Percentiles rank a stretch among this genome's conserved stretches.
phyloP scores from a whole-genome alignment of 441 rosid species.

The Adansonia madagascariensis region DNA sequence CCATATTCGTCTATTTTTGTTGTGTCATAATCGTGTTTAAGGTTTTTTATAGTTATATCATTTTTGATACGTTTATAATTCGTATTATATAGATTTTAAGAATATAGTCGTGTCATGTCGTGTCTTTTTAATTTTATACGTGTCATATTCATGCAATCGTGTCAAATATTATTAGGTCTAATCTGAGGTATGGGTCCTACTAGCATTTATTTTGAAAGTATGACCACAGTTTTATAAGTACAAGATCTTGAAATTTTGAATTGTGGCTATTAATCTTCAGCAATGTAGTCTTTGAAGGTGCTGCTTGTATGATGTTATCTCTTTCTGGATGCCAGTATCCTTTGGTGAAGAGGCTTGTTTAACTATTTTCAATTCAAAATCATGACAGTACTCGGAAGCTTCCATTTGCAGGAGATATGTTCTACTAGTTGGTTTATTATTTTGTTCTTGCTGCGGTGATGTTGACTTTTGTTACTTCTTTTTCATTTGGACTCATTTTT shows the following conservation, averaged over 20 bases:
- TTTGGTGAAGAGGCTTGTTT: neutral
- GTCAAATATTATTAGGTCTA: too few species aligned
- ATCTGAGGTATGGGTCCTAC: neutral
- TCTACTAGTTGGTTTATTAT: neutral
- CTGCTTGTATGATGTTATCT: neutral
- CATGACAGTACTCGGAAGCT: neutral
- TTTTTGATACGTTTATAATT: too few species aligned
- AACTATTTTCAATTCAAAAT: neutral
- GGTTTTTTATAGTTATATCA: too few species aligned
- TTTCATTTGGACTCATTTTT: neutral
- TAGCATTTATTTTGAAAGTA: neutral
- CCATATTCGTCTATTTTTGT: too few species aligned
- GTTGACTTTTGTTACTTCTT: neutral
- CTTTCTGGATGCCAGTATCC: neutral
- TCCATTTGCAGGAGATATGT: neutral
- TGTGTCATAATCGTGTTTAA: too few species aligned
- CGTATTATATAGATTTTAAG: too few species aligned
- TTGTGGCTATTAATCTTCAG: neutral
- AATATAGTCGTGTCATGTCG: too few species aligned
- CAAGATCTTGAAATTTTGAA: neutral
- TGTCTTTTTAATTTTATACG: too few species aligned
- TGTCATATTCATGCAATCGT: too few species aligned
- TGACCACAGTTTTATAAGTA: neutral
- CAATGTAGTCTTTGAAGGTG: neutral
- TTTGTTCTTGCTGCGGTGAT: neutral